Percentiles rank a stretch among this genome's conserved stretches.
Evolutionary conservation across 2,329 filamentous ascomycete species (phyloP).

Genomic region (Hypoxylon sp.): DNA sequence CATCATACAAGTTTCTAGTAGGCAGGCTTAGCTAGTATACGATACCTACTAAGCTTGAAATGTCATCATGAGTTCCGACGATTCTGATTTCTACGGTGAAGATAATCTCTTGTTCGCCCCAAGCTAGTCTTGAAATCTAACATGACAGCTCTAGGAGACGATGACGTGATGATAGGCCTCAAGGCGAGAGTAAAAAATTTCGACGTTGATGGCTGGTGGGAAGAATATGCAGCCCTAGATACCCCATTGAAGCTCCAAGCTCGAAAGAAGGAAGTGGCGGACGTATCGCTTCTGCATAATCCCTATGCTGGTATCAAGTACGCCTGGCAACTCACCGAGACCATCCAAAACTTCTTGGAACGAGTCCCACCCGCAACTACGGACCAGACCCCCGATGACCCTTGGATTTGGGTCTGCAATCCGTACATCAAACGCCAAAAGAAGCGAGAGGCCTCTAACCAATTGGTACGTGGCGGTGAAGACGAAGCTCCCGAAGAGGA

Average conservation of each 20-base stretch:
- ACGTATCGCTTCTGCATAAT: constrained; percentile 63
- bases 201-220: constrained; percentile 64
- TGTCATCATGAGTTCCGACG: constrained; percentile 57
- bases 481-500: constrained; percentile 62
- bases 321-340: constrained; percentile 74
- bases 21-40: not conserved
- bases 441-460: constrained; percentile 52
- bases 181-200: constrained; percentile 64
- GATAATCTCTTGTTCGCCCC: constrained; percentile 8
- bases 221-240: constrained; percentile 38
- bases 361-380: constrained; percentile 77
- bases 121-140: constrained; percentile 25
- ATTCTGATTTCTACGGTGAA: constrained; percentile 69
- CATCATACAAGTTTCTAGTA: not conserved
- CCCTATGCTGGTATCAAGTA: constrained; percentile 65
- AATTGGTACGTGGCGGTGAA: constrained; percentile 58
- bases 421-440: constrained; percentile 61
- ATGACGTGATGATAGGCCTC: constrained; percentile 60
- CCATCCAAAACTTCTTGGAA: constrained; percentile 71
- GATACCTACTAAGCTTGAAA: constrained; percentile 9
- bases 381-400: constrained; percentile 56
- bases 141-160: constrained; percentile 61
- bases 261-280: constrained; percentile 21
- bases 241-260: constrained; percentile 44
- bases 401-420: constrained; percentile 81